Evolutionary conservation across 2,329 filamentous ascomycete species (phyloP), one percentile per base, ranked within the genome.

Genomic region (Hypoxylon sp.): DNA sequence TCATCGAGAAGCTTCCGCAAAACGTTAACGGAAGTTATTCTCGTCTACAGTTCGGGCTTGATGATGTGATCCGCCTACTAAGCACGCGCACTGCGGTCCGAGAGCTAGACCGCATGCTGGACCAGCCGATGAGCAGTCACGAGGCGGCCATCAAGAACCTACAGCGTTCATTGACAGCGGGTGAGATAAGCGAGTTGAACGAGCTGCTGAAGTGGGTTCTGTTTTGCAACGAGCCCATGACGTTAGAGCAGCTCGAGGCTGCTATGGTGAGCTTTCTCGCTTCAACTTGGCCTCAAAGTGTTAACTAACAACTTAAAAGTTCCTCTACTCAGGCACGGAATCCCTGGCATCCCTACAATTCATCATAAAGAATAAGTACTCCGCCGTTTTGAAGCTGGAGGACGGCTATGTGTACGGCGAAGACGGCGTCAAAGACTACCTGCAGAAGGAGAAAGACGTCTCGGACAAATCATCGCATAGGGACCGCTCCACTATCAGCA

Each of bases 141-240:
- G 63, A 75, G 59, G 57, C 55, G 23, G 73, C 73, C 2, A 74
- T 76, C 32, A 66, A 74, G 46, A 68, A 59, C 9, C 48, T 75
- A 9, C 73, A 75, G 49, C 67, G 68, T 0, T 74, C 74, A 1
- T 49, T 76, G 21, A 69, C 65, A 0, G 30, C 38, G 2, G 67
- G 70, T 3, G 73, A 76, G 63, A 72, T 76, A 17, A 63, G 21
- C 10, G 71, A 74, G 30, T 57, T 76, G n/a, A 76, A 75, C 49
- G 73, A 75, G 57, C 36, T 76, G 13, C 52, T 76, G 34, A 74
- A 74, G 49, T 75, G 73, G 72, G 73, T 76, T 6, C 52, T 73
- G 2, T 75, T 70, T 48, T 53, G 63, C 30, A 60, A 50, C 3
- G 5, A 55, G 2, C 10, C 41, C 2, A 49, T 73, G 59, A 66